These are phyloP conservation scores for Akanthomyces uredinophilus DNA, from an alignment of 2,329 filamentous ascomycete species.

Conservation along the genomic window DNA sequence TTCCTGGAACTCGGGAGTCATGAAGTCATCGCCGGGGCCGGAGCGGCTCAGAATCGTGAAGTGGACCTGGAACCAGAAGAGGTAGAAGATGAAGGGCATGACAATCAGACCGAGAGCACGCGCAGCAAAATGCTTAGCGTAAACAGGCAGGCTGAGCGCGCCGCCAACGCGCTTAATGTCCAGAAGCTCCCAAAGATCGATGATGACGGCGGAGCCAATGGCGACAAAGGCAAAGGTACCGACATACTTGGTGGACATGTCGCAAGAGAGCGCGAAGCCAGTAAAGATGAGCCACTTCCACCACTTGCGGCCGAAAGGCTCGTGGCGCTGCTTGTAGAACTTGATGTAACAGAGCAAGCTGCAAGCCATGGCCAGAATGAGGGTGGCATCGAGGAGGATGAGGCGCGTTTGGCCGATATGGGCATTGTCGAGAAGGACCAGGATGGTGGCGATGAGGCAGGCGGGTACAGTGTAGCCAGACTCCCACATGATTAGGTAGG, in stretches of 20 bases:
- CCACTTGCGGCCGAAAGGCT: slow-evolving; percentile 91
- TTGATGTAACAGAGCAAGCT: slow-evolving; percentile 92
- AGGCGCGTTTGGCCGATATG: slow-evolving; percentile 94
- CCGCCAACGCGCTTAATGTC: slow-evolving; percentile 82
- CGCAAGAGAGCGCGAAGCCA: slow-evolving; percentile 89
- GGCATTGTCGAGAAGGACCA: slow-evolving; percentile 94
- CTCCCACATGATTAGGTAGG: slow-evolving; percentile 99
- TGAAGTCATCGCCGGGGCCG: slow-evolving; percentile 95
- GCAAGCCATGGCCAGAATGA: slow-evolving; percentile 94
- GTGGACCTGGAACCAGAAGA: slow-evolving; percentile 99
- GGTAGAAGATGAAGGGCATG: slow-evolving; percentile 93
- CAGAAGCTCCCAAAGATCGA: slow-evolving; percentile 93
- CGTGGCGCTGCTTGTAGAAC: slow-evolving; percentile 93
- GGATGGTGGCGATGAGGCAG: slow-evolving; percentile 75
- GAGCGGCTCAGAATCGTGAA: slow-evolving; percentile 84
- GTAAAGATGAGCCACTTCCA: slow-evolving; percentile 99
- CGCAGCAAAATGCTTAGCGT: slow-evolving; percentile 84
- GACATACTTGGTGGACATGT: slow-evolving; percentile 98
- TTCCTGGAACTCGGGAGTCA: slow-evolving; percentile 97
- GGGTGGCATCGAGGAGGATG: slow-evolving; percentile 88
- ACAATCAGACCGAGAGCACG: slow-evolving; percentile 81
- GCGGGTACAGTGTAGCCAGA: slow-evolving; percentile 95
- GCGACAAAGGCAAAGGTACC: slow-evolving; percentile 96
- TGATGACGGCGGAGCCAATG: slow-evolving; percentile 86
- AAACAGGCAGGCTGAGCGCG: slow-evolving; percentile 71